A percentile compares a stretch with the other conserved stretches of the same genome.
phyloP scores from a whole-genome alignment of 495 filamentous ascomycete genomes.

The Hypoxylon lienhwacheense region DNA sequence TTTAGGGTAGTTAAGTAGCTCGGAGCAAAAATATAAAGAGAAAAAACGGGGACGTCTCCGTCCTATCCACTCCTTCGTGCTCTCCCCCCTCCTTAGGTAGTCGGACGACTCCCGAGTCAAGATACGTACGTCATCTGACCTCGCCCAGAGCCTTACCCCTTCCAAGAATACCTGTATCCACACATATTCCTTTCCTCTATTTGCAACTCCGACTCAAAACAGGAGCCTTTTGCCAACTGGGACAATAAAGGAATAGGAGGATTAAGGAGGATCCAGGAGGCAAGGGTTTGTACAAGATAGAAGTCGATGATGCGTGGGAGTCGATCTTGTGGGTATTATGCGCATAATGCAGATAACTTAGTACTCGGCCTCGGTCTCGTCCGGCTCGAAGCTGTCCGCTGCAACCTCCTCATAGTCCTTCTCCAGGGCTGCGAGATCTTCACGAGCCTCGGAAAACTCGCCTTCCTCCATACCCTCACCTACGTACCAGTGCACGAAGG shows the following conservation, averaged over 20 bases:
- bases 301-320: constrained; percentile 13
- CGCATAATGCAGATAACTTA: constrained; percentile 48
- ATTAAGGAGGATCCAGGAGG: constrained; percentile 6
- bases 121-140: not conserved
- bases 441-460: constrained; percentile 87
- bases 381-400: constrained; percentile 65
- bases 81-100: not conserved
- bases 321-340: constrained; percentile 36
- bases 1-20: constrained; percentile 8
- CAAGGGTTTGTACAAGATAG: constrained; percentile 17
- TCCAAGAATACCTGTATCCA: constrained; percentile 22
- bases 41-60: constrained; percentile 13
- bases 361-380: constrained; percentile 71
- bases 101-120: constrained; percentile 1
- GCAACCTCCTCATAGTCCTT: constrained; percentile 94
- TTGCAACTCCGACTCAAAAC: constrained; percentile 18
- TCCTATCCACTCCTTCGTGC: constrained; percentile 9
- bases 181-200: constrained; percentile 19
- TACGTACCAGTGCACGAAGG: constrained; percentile 95
- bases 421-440: constrained; percentile 86
- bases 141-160: constrained; percentile 3
- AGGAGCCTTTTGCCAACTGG: constrained; percentile 19
- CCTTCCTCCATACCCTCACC: constrained; percentile 97
- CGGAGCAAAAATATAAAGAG: constrained; percentile 11
- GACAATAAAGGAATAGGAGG: constrained; percentile 25